These are phyloP conservation scores for Trichodelitschia bisporula DNA, from an alignment of 495 filamentous ascomycete species.

Conservation along the genomic window DNA sequence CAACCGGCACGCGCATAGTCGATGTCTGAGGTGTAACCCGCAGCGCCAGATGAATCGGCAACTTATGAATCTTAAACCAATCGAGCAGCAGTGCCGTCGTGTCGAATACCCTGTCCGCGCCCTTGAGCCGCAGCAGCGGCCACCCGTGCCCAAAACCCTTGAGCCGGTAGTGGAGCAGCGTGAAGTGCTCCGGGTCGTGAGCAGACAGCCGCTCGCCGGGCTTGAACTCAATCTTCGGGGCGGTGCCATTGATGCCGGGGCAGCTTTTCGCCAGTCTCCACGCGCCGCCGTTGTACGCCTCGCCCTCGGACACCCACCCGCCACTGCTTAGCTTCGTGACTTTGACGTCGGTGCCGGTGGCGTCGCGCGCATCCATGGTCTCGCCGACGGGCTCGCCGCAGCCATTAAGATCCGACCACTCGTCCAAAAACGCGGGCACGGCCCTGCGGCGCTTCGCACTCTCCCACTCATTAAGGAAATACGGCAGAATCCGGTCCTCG, in stretches of 20 bases:
- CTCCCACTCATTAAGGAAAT: conserved; percentile 1
- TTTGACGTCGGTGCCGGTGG: too few species aligned
- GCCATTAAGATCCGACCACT: conserved; percentile 1
- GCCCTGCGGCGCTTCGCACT: neutral
- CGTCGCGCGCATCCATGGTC: conserved; percentile 3
- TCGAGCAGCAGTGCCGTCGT: neutral
- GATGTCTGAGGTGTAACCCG: too few species aligned
- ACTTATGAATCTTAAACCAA: neutral
- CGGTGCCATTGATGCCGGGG: neutral
- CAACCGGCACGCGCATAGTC: too few species aligned
- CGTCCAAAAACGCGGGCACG: conserved; percentile 1
- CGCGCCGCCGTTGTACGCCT: neutral
- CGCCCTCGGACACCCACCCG: conserved; percentile 2
- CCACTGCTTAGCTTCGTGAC: conserved; percentile 1
- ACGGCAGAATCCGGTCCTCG: conserved; percentile 3
- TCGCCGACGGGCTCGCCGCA: neutral
- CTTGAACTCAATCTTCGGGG: neutral
- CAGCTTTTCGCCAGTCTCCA: neutral
- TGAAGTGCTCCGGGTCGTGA: neutral
- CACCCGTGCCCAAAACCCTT: conserved; percentile 4
- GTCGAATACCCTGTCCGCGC: neutral
- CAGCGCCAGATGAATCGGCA: too few species aligned
- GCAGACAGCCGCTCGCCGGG: too few species aligned
- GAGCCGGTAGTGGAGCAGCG: conserved; percentile 3
- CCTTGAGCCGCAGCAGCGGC: conserved; percentile 1